Conservation (phyloP, 2,329 filamentous ascomycete species). For the Penicillium sp. region DNA sequence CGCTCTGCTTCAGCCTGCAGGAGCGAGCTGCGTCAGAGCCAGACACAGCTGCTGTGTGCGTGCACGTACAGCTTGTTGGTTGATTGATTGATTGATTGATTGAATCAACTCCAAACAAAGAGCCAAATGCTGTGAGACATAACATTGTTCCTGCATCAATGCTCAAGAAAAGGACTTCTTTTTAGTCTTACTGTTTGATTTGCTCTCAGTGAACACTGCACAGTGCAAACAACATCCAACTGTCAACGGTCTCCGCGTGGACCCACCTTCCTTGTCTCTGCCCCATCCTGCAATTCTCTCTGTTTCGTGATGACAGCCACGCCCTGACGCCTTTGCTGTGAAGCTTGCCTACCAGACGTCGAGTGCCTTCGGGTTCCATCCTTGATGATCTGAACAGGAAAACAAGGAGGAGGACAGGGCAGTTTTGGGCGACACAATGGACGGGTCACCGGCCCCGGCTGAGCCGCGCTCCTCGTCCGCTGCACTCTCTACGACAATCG, state of each 20-base stretch:
- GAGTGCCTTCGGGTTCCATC: neutral
- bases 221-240: neutral
- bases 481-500: conserved; percentile 1
- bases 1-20: neutral
- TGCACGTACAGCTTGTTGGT: neutral
- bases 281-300: neutral
- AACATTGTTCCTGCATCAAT: neutral
- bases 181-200: neutral
- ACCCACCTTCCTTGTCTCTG: neutral
- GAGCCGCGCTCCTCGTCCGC: conserved; percentile 10
- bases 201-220: neutral
- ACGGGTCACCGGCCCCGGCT: conserved; percentile 6
- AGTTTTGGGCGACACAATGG: conserved; percentile 13
- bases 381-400: conserved; percentile 1
- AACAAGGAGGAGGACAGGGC: neutral
- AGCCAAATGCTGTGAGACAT: neutral
- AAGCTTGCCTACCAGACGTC: neutral
- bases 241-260: neutral
- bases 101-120: neutral
- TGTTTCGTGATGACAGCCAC: neutral
- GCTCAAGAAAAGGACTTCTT: neutral
- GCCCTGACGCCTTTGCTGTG: neutral
- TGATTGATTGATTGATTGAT: neutral
- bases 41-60: neutral
- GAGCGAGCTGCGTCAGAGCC: neutral